Conservation (phyloP, 768 basidiomycete species). For the Phaffia australis region DNA sequence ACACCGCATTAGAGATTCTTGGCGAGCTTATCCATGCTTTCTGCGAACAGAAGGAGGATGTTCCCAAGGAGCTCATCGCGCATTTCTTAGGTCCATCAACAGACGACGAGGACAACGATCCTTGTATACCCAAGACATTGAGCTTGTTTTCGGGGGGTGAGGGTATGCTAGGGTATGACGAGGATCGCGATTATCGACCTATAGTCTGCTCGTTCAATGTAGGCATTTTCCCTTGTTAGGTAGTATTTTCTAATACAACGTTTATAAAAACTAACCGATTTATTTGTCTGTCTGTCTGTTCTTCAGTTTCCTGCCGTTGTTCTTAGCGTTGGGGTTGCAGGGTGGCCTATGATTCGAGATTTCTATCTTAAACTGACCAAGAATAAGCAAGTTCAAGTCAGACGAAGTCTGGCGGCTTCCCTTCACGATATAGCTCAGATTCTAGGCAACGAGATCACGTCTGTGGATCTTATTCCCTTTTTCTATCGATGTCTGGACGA, state of each 20-base stretch:
- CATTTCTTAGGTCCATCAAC: slow-evolving; percentile 55
- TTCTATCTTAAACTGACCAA: slow-evolving; percentile 56
- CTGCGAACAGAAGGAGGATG: slow-evolving; percentile 46
- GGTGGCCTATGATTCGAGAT: slow-evolving; percentile 62
- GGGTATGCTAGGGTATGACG: slow-evolving; percentile 2
- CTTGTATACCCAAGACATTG: slow-evolving; percentile 11
- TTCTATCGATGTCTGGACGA: slow-evolving; percentile 48
- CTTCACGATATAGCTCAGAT: slow-evolving; percentile 80
- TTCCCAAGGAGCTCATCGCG: slow-evolving; percentile 57
- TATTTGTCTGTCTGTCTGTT: slow-evolving; percentile 40
- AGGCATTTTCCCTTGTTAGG: slow-evolving; percentile 23
- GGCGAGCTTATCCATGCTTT: slow-evolving; percentile 85
- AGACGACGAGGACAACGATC: slow-evolving; percentile 1
- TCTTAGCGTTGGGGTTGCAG: slow-evolving; percentile 59
- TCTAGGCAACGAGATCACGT: slow-evolving; percentile 59
- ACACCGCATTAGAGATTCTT: slow-evolving; percentile 69
- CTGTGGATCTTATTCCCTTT: slow-evolving; percentile 56
- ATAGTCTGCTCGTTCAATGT: slow-evolving; percentile 39
- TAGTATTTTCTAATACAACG: not conserved
- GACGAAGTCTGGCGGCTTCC: slow-evolving; percentile 72
- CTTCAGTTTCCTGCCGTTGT: slow-evolving; percentile 81
- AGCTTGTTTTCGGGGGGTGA: slow-evolving; percentile 1
- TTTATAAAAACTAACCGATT: not conserved
- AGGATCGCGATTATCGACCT: slow-evolving; percentile 28
- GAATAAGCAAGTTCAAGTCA: slow-evolving; percentile 54